Conservation (phyloP, 352 stramenopile genomes). For the Globisporangium megalacanthum region DNA sequence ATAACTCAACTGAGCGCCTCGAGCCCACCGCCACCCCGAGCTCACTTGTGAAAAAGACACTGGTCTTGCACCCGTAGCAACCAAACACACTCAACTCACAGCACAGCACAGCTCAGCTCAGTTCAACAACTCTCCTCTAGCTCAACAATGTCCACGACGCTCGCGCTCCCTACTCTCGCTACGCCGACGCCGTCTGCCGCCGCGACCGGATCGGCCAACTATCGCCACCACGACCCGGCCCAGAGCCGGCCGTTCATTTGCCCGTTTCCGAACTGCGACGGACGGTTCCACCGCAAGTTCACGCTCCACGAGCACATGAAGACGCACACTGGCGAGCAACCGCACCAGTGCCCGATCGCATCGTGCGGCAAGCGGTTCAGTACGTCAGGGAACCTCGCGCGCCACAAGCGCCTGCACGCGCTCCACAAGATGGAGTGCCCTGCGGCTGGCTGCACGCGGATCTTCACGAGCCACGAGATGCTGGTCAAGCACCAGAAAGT, state of each 20-base stretch:
- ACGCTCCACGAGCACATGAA: conserved; percentile 71
- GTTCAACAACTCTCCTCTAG: no score
- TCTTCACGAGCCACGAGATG: conserved; percentile 9
- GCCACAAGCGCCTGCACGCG: conserved; percentile 22
- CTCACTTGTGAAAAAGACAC: background rate
- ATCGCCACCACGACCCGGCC: conserved; percentile 3
- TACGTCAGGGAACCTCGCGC: conserved; percentile 26
- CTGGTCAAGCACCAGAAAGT: conserved; percentile 11
- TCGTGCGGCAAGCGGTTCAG: conserved; percentile 29
- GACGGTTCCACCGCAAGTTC: conserved; percentile 64
- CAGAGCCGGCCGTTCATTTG: conserved; percentile 6
- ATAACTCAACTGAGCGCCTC: conserved; percentile 1
- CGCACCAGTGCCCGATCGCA: conserved; percentile 26
- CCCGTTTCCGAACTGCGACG: conserved; percentile 19
- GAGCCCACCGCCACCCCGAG: background rate
- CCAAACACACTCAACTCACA: background rate
- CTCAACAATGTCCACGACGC: no score
- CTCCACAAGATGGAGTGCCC: conserved; percentile 9
- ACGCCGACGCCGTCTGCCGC: background rate
- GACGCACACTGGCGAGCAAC: conserved; percentile 73
- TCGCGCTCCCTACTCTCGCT: background rate
- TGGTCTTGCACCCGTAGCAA: no score
- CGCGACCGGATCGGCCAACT: background rate
- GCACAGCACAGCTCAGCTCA: no score
- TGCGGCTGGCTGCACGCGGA: conserved; percentile 3